A percentile compares a stretch with the other conserved stretches of the same genome.
phyloP scores from a whole-genome alignment of 192 early-diverging fungal genomes.

The Blastocladiella britannica region DNA sequence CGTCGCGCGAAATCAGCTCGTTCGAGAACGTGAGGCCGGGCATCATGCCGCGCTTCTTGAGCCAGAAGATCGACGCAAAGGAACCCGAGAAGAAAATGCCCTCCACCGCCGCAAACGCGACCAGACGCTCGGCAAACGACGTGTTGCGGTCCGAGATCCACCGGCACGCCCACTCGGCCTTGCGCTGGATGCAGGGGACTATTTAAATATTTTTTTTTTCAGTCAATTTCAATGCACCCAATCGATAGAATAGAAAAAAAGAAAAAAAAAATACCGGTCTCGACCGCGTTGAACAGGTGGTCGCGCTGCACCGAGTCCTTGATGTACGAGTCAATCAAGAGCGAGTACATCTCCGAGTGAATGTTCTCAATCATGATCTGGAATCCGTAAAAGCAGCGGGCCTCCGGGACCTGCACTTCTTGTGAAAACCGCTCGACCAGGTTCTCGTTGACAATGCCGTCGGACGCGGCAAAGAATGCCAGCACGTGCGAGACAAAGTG shows the following conservation, averaged over 20 bases:
- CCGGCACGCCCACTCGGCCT: slow-evolving; percentile 91
- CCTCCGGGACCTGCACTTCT: slow-evolving; percentile 86
- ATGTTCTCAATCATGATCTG: slow-evolving; percentile 99
- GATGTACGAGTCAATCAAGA: slow-evolving; percentile 89
- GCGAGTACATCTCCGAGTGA: slow-evolving; percentile 84
- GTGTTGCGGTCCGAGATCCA: slow-evolving; percentile 68
- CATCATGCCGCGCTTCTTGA: slow-evolving; percentile 98
- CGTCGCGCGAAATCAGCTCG: slow-evolving; percentile 92
- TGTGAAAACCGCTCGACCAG: slow-evolving; percentile 70
- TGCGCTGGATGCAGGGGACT: slow-evolving; percentile 86
- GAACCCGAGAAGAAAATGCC: slow-evolving; percentile 97
- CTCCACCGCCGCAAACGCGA: slow-evolving; percentile 94
- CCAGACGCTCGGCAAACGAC: slow-evolving; percentile 73
- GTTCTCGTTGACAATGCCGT: slow-evolving; percentile 94
- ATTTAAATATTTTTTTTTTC: slow-evolving; percentile 2
- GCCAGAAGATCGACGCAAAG: slow-evolving; percentile 97
- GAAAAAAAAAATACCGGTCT: slow-evolving; percentile 39
- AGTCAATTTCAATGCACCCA: no score
- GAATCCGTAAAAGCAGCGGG: slow-evolving; percentile 86
- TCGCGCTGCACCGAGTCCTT: slow-evolving; percentile 61
- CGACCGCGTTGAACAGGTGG: slow-evolving; percentile 79
- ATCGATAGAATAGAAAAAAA: no score
- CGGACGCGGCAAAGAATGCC: slow-evolving; percentile 87
- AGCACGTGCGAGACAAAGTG: slow-evolving; percentile 81
- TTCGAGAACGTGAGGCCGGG: slow-evolving; percentile 94